Conservation (phyloP, 768 basidiomycete genomes). For the Calocera viscosa region DNA sequence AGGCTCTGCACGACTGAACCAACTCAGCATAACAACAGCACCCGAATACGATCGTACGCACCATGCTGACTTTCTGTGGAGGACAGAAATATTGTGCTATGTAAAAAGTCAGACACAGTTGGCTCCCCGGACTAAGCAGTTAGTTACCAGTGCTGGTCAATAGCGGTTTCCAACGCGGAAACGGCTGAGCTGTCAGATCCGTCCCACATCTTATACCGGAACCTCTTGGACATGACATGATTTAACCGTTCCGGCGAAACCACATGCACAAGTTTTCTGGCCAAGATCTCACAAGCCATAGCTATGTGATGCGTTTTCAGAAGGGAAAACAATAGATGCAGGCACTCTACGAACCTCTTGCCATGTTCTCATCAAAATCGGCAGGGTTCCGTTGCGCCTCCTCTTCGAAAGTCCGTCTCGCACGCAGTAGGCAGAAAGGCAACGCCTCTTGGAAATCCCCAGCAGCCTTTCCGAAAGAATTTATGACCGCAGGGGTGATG, state of each 20-base stretch:
- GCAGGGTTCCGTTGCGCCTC: conserved; percentile 73
- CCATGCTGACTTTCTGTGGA: conserved; percentile 76
- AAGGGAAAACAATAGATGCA: not conserved
- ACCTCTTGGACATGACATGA: conserved; percentile 66
- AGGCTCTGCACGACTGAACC: conserved; percentile 64
- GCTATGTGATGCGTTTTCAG: conserved; percentile 33
- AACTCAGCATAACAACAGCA: no score
- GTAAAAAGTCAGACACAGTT: conserved; percentile 11
- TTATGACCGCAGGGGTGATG: conserved; percentile 63
- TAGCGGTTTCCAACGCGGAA: conserved; percentile 79
- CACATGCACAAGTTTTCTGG: conserved; percentile 64
- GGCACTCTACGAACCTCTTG: conserved; percentile 44
- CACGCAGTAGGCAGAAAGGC: conserved; percentile 68
- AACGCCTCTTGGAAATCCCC: conserved; percentile 85
- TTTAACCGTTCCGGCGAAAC: conserved; percentile 50
- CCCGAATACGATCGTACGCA: conserved; percentile 23
- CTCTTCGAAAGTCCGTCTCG: conserved; percentile 65
- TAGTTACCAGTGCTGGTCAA: conserved; percentile 82
- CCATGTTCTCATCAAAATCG: conserved; percentile 74
- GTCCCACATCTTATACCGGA: conserved; percentile 55
- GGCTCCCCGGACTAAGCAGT: no score
- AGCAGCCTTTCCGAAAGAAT: conserved; percentile 62
- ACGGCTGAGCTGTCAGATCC: conserved; percentile 62
- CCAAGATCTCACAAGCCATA: conserved; percentile 71
- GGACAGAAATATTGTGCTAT: conserved; percentile 72